Percentiles rank a stretch among this genome's conserved stretches.
Conservation (phyloP, 1,284 basidiomycete genomes). For the Heliocybe sulcata region DNA sequence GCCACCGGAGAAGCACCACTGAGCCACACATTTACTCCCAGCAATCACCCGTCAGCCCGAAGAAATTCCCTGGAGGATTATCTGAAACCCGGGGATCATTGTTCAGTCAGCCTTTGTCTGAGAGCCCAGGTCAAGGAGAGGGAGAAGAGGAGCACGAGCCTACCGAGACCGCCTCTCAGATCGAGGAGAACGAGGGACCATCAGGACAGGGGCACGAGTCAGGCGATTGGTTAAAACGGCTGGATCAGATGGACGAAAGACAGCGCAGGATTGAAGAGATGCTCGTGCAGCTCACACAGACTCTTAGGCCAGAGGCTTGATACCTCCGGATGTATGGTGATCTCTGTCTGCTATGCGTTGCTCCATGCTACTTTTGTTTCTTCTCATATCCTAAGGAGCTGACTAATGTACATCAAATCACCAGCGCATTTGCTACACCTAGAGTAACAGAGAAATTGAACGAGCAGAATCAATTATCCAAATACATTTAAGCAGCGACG, state of each 20-base stretch:
- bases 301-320: background rate
- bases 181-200: constrained; percentile 25
- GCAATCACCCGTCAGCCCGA: background rate
- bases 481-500: background rate
- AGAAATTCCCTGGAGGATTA: background rate
- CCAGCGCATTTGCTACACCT: background rate
- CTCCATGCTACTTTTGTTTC: background rate
- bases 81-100: constrained; percentile 1
- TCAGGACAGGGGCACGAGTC: constrained; percentile 15
- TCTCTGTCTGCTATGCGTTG: background rate
- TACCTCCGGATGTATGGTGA: background rate
- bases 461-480: background rate
- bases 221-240: constrained; percentile 27
- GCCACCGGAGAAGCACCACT: background rate
- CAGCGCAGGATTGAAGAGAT: constrained; percentile 62
- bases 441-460: background rate
- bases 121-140: constrained; percentile 22
- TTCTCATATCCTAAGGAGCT: background rate
- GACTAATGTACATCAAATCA: background rate
- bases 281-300: constrained; percentile 28
- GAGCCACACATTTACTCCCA: background rate
- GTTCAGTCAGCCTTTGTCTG: constrained; percentile 20
- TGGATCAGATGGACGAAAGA: constrained; percentile 52
- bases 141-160: background rate
- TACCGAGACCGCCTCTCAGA: constrained; percentile 33